Conservation (phyloP, 2,329 filamentous ascomycete genomes). For the Calonectria ilicicola region DNA sequence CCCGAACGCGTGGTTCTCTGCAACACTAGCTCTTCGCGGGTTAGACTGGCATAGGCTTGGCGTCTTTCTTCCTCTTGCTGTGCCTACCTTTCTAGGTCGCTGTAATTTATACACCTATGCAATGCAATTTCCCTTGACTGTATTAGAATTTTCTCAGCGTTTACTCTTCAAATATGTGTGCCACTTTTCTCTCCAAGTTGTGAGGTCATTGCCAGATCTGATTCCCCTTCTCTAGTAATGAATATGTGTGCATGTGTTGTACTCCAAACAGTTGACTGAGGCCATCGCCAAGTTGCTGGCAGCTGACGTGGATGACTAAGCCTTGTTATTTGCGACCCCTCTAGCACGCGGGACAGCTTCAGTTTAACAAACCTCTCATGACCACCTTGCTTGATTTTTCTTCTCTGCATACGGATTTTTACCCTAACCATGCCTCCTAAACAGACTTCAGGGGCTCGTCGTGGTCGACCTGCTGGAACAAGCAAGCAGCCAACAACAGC, state of each 20-base stretch:
- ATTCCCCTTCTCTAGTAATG: no score
- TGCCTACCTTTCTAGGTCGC: constrained; percentile 64
- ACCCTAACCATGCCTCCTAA: constrained; percentile 56
- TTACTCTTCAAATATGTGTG: background rate
- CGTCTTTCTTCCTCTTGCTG: constrained; percentile 58
- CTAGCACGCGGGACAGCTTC: background rate
- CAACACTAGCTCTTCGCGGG: constrained; percentile 57
- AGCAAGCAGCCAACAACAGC: constrained; percentile 38
- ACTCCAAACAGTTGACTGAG: background rate
- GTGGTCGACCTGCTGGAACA: constrained; percentile 50
- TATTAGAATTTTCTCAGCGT: constrained; percentile 7
- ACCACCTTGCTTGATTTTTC: background rate
- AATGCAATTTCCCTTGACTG: constrained; percentile 67
- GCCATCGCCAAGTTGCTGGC: background rate
- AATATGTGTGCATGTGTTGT: no score
- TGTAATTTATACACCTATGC: constrained; percentile 74
- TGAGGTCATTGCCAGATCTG: background rate
- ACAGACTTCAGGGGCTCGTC: constrained; percentile 42
- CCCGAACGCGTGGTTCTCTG: constrained; percentile 51
- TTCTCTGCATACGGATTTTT: background rate
- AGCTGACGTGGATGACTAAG: constrained; percentile 14
- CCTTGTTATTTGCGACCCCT: background rate
- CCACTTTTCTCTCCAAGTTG: no score
- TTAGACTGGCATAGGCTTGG: constrained; percentile 64
- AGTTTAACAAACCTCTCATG: background rate